Base-by-base conservation (phyloP, 345 rosid species). In the Euclidium syriacum region DNA sequence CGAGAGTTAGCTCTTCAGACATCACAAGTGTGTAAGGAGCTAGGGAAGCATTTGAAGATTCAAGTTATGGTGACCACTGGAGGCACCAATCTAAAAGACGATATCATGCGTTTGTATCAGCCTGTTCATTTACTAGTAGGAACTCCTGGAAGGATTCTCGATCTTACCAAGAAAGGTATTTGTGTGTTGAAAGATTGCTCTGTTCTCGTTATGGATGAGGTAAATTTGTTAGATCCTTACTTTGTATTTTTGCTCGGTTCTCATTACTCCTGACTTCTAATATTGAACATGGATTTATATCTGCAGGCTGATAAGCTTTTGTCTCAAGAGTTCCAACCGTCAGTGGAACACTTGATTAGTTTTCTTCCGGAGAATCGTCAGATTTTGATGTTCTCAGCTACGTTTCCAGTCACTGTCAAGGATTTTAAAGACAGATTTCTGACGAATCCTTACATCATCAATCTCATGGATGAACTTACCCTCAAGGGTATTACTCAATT, bases 11-110 rank as follows among this genome's bases (percentile, higher is more conserved):
- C 97, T 59, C 88, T 90, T 64, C 97, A 90, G 79, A 90, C 97
- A 24, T 90, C 97, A 11, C 97, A 90, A 60, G 97, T 90, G 29
- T 87, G 97, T 41, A 90, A 90, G 81, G 97, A 90, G 80, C 86
- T 90, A 15, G 95, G 92, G 39, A 90, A 90, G 75, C 85, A 90
- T 79, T 75, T 90, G 85, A 64, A 90, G 66, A 83, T 90, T 70
- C 90, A 87, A 82, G 88, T 90, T 53, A 90, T 90, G 97, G 95
- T 85, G 57, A 90, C 97, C 41, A 90, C 97, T 7, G 97, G 97
- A 11, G 97, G 97, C 63, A 90, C 97, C 61, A 90, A 95, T 76
- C 73, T 90, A 59, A 90, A 90, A 81, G 97, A 90, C 65, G 97
- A 90, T 71, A 87, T 90, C 49, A 90, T 90, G 97, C 91, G 97